Evolutionary conservation across 352 stramenopile species (phyloP).

Genomic region (Peronospora tabacina): DNA sequence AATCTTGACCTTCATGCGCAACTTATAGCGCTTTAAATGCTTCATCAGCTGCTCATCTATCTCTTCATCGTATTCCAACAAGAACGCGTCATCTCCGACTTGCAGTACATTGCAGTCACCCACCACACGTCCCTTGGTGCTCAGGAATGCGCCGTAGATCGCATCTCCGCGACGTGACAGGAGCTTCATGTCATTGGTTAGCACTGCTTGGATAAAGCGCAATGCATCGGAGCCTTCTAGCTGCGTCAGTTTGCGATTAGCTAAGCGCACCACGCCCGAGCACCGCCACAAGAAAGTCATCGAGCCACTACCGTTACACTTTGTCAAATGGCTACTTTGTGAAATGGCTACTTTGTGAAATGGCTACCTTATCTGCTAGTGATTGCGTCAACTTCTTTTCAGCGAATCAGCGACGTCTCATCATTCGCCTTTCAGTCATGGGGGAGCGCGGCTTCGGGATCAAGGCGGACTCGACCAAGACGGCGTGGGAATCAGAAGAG

Average conservation of each 20-base stretch:
- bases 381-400: constrained; percentile 4
- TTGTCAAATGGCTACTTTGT: constrained; percentile 13
- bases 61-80: constrained; percentile 62
- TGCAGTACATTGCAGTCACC: constrained; percentile 74
- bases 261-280: constrained; percentile 41
- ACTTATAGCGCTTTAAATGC: constrained; percentile 85
- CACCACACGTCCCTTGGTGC: constrained; percentile 66
- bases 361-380: constrained; percentile 2
- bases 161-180: constrained; percentile 43
- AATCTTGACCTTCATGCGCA: constrained; percentile 76
- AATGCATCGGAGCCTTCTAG: constrained; percentile 59
- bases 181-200: constrained; percentile 81
- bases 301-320: background rate
- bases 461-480: constrained; percentile 84
- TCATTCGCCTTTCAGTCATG: constrained; percentile 30
- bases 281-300: constrained; percentile 28
- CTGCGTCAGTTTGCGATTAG: constrained; percentile 52
- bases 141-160: constrained; percentile 76
- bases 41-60: constrained; percentile 57
- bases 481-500: constrained; percentile 89
- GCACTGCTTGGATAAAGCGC: constrained; percentile 71
- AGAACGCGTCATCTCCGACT: constrained; percentile 55
- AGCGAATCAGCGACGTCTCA: constrained; percentile 8
- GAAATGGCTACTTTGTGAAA: constrained; percentile 15
- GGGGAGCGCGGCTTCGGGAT: constrained; percentile 81